Base-by-base conservation (phyloP, 2,329 filamentous ascomycete genomes). In the Dissoconium aciculare region DNA sequence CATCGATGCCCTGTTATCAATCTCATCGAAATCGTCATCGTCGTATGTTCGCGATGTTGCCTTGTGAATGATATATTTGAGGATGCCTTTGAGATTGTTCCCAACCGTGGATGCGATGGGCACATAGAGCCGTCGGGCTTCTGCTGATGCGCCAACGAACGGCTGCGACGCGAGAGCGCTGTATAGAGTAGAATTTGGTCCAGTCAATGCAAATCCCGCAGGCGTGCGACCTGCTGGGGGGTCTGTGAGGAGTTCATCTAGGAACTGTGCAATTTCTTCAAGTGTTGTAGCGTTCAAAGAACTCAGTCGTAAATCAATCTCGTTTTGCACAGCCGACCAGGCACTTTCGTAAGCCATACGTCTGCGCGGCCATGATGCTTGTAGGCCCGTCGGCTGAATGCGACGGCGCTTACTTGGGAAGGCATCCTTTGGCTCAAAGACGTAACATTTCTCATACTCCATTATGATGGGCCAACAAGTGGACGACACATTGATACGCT, bases 141-240 rank as follows among this genome's bases (percentile, higher is more conserved):
- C 60, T 56, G 16, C 46, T 49, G 33, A 27, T 47, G 39, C 19
- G 8, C 8, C 8, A 12, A 33, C 23, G 9, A 69, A 66, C 8
- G 85, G 57, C 51, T 82, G 77, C 35, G 71, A 63, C 43, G 84
- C 84, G n/a, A 85, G 63, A 9, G 78, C 61, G 25, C 73, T 69
- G 51, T 84, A 78, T 2, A 77, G 78, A 19, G 78, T 74, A 43
- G 84, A 77, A 40, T 81, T 83, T 5, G 81, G 78, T 0, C 81
- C 82, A 5, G 78, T 79, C 35, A 82, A 68, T 42, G 87, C 72
- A 42, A 87, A 36, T 5, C 38, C 45, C 5, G 13, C 6, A n/a
- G 33, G 24, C 2, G 15, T 15, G 8, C n/a, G 8, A 8, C 19
- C 19, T 38, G 30, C 17, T 29, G 6, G 26, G 47, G 39, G 24